Evolutionary conservation across 1,139 yeast species (phyloP), one percentile per base, ranked within the genome.

Genomic region (Chernovozyma aurita): DNA sequence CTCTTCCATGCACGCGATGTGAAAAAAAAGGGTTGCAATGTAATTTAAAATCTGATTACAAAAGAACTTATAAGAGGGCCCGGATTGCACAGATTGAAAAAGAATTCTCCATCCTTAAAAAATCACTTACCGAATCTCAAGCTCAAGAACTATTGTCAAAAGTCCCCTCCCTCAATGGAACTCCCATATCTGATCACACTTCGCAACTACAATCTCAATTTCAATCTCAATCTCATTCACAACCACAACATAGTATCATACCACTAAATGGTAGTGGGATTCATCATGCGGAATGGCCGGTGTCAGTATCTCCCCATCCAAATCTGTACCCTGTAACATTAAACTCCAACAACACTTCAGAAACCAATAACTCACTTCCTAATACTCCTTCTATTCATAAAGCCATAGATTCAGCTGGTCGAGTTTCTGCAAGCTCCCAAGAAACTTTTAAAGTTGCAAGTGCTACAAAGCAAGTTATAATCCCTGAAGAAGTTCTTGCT

Each of bases 31-130:
- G 77, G 7, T 66, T 84, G 5, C 66, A 68, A 15, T 92, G 98
- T 56, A 74, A 81, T 28, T 61, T 90, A 35, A 80, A 85, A 48
- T 73, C 85, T 9, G 94, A 82, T 47, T 92, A 85, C 56, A 86
- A 88, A 55, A 69, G 98, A 46, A 87, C 96, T 0, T 85, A 85
- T 46, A 92, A 90, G 52, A 68, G 97, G 37, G 94, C 90, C 4
- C 73, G 94, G 37, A 75, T 88, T 34, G 92, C 85, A 20, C 86
- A 83, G 53, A 80, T 92, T 36, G 97, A 90, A 52, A 74, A 71
- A 47, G 95, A 90, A 54, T 83, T 84, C 48, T 70, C 73, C 38
- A 85, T 78, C 46, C 61, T 90, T 44, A 76, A 84, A 47, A 69
- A 71, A 45, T 73, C 78, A 30, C 58, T 86, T 39, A 74, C 76